Conservation (phyloP, 805 yeast genomes). For the Vanderwaltozyma verrucispora region DNA sequence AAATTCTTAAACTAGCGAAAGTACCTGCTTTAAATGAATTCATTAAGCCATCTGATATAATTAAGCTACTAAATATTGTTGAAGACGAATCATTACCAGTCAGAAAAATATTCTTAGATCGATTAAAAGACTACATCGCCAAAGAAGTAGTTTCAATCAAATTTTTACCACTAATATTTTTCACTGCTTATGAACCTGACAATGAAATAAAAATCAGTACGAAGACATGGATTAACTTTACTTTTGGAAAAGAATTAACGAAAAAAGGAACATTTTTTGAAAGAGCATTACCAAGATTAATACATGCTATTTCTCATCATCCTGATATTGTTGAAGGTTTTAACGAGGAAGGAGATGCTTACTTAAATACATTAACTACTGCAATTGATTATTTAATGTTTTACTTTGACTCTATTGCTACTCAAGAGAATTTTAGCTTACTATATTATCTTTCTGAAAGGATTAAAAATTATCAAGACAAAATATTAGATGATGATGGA, state of each 20-base stretch:
- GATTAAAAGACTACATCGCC: constrained; percentile 42
- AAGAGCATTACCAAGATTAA: constrained; percentile 51
- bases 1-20: constrained; percentile 54
- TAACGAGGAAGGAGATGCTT: constrained; percentile 24
- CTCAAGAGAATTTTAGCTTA: constrained; percentile 57
- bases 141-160: constrained; percentile 47
- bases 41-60: constrained; percentile 42
- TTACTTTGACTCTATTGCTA: constrained; percentile 50
- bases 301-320: constrained; percentile 68
- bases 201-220: constrained; percentile 37
- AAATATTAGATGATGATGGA: constrained; percentile 28
- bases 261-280: constrained; percentile 47
- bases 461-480: constrained; percentile 68
- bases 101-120: constrained; percentile 40
- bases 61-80: constrained; percentile 44
- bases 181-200: constrained; percentile 70
- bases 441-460: constrained; percentile 69
- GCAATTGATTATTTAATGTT: constrained; percentile 52
- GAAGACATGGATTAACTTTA: constrained; percentile 62
- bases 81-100: constrained; percentile 59
- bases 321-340: constrained; percentile 42
- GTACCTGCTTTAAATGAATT: constrained; percentile 40
- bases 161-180: constrained; percentile 58
- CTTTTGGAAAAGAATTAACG: constrained; percentile 29
- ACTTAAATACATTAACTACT: constrained; percentile 38